Evolutionary conservation across 768 basidiomycete genomes (phyloP).

Genomic region (Leccinum subgranulosum): DNA sequence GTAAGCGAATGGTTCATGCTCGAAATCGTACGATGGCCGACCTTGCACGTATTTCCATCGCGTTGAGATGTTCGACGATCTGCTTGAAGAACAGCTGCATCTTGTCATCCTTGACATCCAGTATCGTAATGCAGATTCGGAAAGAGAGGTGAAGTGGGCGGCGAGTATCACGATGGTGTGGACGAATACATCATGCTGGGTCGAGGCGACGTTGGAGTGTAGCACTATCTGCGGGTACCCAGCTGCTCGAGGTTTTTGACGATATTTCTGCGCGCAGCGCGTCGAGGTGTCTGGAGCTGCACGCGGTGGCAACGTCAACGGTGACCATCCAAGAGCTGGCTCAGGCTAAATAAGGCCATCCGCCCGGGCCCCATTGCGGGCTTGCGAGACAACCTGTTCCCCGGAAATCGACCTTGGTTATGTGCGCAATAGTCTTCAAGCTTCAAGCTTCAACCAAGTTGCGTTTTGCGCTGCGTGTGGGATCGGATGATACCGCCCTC

Average conservation of each 20-base stretch:
- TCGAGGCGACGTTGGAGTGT: slow-evolving; percentile 26
- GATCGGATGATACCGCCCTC: no score
- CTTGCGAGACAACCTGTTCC: no score
- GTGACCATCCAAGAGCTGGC: slow-evolving; percentile 37
- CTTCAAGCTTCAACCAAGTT: no score
- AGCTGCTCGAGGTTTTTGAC: slow-evolving; percentile 16
- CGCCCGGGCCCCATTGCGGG: no score
- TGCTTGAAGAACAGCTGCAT: slow-evolving; percentile 86
- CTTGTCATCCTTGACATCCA: slow-evolving; percentile 67
- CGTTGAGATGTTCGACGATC: slow-evolving; percentile 75
- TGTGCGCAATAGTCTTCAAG: no score
- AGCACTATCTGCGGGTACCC: slow-evolving; percentile 24
- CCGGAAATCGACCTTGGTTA: no score
- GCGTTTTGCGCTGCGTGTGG: no score
- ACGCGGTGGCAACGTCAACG: slow-evolving; percentile 46
- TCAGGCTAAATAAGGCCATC: slow-evolving; percentile 18
- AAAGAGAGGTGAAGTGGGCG: slow-evolving; percentile 29
- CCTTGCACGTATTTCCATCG: slow-evolving; percentile 56
- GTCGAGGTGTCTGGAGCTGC: slow-evolving; percentile 55
- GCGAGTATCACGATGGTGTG: slow-evolving; percentile 23
- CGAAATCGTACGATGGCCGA: slow-evolving; percentile 4
- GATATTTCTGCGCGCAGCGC: slow-evolving; percentile 39
- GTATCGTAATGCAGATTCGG: slow-evolving; percentile 50
- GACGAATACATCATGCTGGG: slow-evolving; percentile 16
- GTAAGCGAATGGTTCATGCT: slow-evolving; percentile 9